Evolutionary conservation across 108 stramenopile genomes (phyloP).

Genomic region (Skeletonema costatum): DNA sequence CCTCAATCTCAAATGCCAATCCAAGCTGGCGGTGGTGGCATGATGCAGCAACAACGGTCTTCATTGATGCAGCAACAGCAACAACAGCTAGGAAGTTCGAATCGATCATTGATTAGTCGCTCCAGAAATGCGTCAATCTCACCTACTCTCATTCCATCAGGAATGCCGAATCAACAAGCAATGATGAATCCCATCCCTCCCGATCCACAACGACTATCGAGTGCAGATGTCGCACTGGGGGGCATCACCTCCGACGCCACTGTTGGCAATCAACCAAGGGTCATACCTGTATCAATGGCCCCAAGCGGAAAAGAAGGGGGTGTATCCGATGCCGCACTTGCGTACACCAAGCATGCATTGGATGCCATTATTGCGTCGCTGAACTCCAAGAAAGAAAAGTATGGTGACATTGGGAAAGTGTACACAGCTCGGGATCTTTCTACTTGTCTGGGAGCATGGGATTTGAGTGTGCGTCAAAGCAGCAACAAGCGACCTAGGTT

Average conservation of each 20-base stretch:
- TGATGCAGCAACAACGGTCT: neutral
- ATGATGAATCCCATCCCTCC: neutral
- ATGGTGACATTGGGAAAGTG: neutral
- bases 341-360: conserved; percentile 44
- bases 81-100: neutral
- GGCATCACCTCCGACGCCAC: neutral
- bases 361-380: conserved; percentile 31
- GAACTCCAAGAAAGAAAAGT: conserved; percentile 9
- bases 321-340: conserved; percentile 39
- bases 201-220: neutral
- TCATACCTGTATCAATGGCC: neutral
- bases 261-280: neutral
- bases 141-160: neutral
- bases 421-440: conserved; percentile 44
- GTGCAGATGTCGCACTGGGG: neutral
- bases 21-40: neutral
- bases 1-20: neutral
- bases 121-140: neutral
- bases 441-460: conserved; percentile 47
- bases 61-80: conserved; percentile 1
- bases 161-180: neutral
- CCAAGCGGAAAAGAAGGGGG: conserved; percentile 7
- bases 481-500: neutral
- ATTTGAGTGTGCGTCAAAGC: conserved; percentile 21
- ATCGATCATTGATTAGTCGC: neutral